Evolutionary conservation across 306 rosid species (phyloP).

Genomic region (Ormosia semicastrata): DNA sequence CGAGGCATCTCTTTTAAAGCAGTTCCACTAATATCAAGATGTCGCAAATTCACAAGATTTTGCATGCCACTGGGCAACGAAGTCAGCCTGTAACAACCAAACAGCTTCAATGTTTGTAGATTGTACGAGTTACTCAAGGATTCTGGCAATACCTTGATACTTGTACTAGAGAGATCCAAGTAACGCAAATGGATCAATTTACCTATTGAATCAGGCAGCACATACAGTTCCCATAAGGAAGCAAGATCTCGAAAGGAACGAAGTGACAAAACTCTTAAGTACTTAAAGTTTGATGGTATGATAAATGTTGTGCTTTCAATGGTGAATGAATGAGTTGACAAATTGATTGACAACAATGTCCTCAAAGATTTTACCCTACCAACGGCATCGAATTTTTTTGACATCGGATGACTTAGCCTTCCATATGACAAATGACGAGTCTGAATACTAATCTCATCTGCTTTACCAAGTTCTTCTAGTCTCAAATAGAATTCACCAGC

Average conservation of each 20-base stretch:
- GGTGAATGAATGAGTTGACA: not conserved
- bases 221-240: not conserved
- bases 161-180: not conserved
- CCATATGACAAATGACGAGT: not conserved
- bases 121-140: not conserved
- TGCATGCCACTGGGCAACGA: not conserved
- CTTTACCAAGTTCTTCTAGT: not conserved
- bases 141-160: not conserved
- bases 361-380: not conserved
- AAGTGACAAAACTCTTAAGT: not conserved
- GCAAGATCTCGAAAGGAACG: not conserved
- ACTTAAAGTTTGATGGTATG: not conserved
- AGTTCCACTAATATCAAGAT: not conserved
- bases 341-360: not conserved
- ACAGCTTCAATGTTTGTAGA: not conserved
- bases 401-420: not conserved
- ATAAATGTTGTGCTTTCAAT: not conserved
- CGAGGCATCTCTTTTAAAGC: not conserved
- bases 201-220: not conserved
- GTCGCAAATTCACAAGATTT: not conserved
- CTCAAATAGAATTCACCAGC: not conserved
- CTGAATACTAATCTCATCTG: not conserved
- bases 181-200: constrained; percentile 15
- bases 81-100: accelerated
- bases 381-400: not conserved